Evolutionary conservation across 768 basidiomycete genomes (phyloP), one percentile per base, ranked within the genome.

Genomic region (Suillus occidentalis): DNA sequence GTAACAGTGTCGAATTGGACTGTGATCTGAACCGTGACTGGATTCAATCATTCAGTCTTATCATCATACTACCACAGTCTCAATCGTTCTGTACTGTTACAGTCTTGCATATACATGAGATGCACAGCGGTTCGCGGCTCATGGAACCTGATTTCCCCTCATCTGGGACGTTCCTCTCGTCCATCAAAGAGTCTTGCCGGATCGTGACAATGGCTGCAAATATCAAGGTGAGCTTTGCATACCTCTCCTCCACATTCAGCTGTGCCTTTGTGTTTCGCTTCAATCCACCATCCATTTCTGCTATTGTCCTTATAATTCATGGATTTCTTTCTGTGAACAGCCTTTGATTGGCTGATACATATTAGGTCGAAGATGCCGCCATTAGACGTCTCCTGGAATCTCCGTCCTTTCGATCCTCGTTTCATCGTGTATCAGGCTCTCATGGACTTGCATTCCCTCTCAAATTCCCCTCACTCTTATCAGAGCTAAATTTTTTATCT

Each of bases 401-500:
- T 7, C 81, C 86, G 12, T 82, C 87, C 0, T 91, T 94, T 72
- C 82, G 80, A 9, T 75, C 77, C 49, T 86, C 88, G 2, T 91
- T 88, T 75, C 78, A 83, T 64, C 84, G 86, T 60, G 83, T 91
- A 3, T 87, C 87, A 9, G 71, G 75, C 18, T 76, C 82, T 20
- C 91, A 94, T 76, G 92, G 92, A 36, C 80, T 94, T 59, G 80
- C 85, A 7, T 80, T 96, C 64, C 94, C 94, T 2, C 84, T 97
- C 60, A 88, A 89, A 3, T 97, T 95, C 69, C 80, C 90, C 43
- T 89, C 90, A 0, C 76, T 82, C 22, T 77, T 86, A 6, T 85
- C 89, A 50, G 94, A 97, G 76, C 80, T 97, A 65, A 95, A 94
- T 74, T 79, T 95, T 36, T 78, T 95, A n/a, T 87, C 89, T 53